Base-by-base conservation (phyloP, 2,329 filamentous ascomycete genomes). In the Aspergillus spinulosporus region DNA sequence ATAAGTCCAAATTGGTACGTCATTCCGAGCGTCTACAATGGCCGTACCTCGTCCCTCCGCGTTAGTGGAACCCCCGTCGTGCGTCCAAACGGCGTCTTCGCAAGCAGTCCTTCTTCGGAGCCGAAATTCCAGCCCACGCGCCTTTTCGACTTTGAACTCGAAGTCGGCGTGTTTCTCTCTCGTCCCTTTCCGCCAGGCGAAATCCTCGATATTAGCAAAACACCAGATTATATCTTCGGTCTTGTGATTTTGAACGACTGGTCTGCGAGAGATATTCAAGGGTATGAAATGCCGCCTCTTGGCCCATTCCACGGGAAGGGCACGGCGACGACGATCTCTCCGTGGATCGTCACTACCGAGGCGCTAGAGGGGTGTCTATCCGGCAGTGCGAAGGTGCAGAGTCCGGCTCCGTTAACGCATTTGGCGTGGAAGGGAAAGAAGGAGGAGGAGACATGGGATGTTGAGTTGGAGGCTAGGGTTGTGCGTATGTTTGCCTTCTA, bases 161-260 rank as follows among this genome's bases (percentile, higher is more conserved):
- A 82, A 57, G 70, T 82, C 63, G 79, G 76, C 1, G 74, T 73
- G 14, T 72, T 80, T 34, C 66, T 82, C 8, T 75, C 74, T 5
- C 68, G 69, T 7, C 75, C 78, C 0, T 63, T 79, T 0, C 62
- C 70, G 1, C 68, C 70, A 5, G 77, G 78, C 1, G 60, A 72
- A 1, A 62, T 63, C 0, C 66, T 80, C 26, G 59, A 73, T 5
- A 75, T 78, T n/a, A 64, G 64, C 12, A 66, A 78, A 4, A 76
- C 77, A 0, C 70, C 73, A 12, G 76, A 83, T 0, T 82, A 87
- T 60, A 83, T 87, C 12, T 87, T 87, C 65, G 84, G 85, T 0
- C 73, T 85, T n/a, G 80, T 84, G 0, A 68, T 88, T 37, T 64
- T 86, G 5, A 86, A 86, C 58, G 84, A 86, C 60, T 86, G 84